Evolutionary conservation across 1,284 basidiomycete genomes (phyloP), one percentile per base, ranked within the genome.

Genomic region (Prillingera fragicola): DNA sequence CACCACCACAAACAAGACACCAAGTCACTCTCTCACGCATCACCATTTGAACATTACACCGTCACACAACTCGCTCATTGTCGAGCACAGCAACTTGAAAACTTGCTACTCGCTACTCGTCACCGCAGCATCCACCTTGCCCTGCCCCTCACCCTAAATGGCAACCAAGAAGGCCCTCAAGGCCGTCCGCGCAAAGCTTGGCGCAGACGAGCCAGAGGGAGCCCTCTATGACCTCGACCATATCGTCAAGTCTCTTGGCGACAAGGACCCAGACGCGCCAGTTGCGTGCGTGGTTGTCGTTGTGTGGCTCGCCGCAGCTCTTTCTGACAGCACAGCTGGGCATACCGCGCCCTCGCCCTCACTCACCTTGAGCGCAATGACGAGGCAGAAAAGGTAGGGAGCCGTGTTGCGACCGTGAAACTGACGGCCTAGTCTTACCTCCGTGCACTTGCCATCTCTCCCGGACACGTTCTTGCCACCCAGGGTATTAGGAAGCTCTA

Each of bases 381-480:
- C 24, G 74, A 82, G 62, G 85, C 88, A 71, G 88, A 92, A 75
- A 80, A 85, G 79, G 87, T 90, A 77, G 38, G 81, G 73, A 53
- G 36, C 18, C 23, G 38, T 35, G 54, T 38, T 15, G 14, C 5
- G 14, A 32, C 14, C 22, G 5, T 28, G 33, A 22, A 17, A 22
- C 33, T 42, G 24, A 38, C 19, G 38, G 21, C 37, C 6, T 52
- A 91, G 88, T 77, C 78, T 22, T 92, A 89, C 63, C 76, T 76
- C 25, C 83, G 78, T 52, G 89, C 88, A 2, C 83, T 81, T 37
- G 71, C 74, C n/a, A 46, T 79, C 15, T 79, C 80, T 47, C 78
- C 81, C 6, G 76, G 79, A 2, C 82, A 86, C 59, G 69, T 76
- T 4, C 73, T 87, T 15, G 87, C 87, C 8, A 83, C 38, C 2